Evolutionary conservation across 371 early-diverging fungal genomes (phyloP).

Genomic region (Mortierella polycephala): DNA sequence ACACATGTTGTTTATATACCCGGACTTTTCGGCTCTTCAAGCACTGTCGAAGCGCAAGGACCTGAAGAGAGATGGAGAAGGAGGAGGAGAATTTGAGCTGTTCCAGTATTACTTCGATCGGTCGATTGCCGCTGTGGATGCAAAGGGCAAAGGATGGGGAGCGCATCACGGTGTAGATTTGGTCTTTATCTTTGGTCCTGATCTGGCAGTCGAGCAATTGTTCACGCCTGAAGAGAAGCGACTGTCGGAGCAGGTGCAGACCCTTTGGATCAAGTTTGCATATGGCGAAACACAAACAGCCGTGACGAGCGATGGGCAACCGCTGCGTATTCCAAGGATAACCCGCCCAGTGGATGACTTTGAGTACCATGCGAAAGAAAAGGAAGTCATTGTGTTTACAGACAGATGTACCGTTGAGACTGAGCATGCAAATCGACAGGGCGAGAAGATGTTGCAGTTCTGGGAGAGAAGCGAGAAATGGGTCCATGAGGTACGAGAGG

Average conservation of each 20-base stretch:
- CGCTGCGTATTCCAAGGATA: constrained; percentile 9
- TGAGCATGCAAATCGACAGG: constrained; percentile 12
- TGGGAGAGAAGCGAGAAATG: constrained; percentile 28
- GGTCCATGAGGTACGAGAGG: constrained; percentile 10
- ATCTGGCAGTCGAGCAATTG: constrained; percentile 14
- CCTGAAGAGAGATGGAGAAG: not conserved
- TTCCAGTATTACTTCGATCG: constrained; percentile 36
- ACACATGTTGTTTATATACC: constrained; percentile 16
- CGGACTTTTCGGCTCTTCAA: constrained; percentile 18
- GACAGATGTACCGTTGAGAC: constrained; percentile 1
- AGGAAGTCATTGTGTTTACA: constrained; percentile 21
- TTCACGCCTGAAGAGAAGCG: constrained; percentile 18
- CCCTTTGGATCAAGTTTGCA: constrained; percentile 27
- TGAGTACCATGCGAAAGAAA: constrained; percentile 14
- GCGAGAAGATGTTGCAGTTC: constrained; percentile 11
- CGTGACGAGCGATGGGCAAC: no score
- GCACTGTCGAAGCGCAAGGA: constrained; percentile 36
- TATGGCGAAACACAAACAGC: constrained; percentile 11
- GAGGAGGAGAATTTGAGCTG: constrained; percentile 12
- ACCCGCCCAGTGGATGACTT: constrained; percentile 31
- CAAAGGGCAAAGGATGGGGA: constrained; percentile 10
- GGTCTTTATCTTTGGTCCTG: constrained; percentile 29
- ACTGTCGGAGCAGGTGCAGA: constrained; percentile 14
- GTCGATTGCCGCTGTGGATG: constrained; percentile 21
- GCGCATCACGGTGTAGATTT: constrained; percentile 45